Conservation (phyloP, 306 rosid genomes). For the Corylus heterophylla region DNA sequence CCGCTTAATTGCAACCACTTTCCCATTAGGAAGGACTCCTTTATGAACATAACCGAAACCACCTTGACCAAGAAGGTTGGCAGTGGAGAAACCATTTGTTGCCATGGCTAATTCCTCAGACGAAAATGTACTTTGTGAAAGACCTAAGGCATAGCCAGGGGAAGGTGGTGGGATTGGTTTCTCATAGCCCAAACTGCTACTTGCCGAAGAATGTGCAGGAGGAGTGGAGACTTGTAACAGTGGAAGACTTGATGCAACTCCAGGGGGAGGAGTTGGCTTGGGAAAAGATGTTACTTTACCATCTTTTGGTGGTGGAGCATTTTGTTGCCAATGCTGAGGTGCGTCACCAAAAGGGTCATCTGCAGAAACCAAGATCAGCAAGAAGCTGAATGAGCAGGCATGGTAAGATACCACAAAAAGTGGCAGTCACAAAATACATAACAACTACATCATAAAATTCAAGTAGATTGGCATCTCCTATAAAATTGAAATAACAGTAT, state of each 20-base stretch:
- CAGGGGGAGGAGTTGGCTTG: constrained; percentile 20
- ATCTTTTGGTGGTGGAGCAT: constrained; percentile 22
- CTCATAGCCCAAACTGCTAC: constrained; percentile 38
- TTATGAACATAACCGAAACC: constrained; percentile 68
- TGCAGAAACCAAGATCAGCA: constrained; percentile 26
- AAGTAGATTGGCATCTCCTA: neutral
- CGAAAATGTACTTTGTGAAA: constrained; percentile 48
- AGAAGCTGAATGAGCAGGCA: neutral
- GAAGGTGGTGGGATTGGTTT: constrained; percentile 27
- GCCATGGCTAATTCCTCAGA: constrained; percentile 53
- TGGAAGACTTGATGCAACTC: constrained; percentile 13
- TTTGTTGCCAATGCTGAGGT: constrained; percentile 31
- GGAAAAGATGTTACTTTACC: constrained; percentile 23
- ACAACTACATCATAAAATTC: neutral
- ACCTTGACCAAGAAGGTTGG: constrained; percentile 68
- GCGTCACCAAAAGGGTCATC: constrained; percentile 39
- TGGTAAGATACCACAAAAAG: neutral
- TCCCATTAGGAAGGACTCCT: constrained; percentile 68
- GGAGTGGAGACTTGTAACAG: constrained; percentile 8
- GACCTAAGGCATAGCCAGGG: constrained; percentile 33
- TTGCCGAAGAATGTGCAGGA: constrained; percentile 16
- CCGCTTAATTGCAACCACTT: constrained; percentile 63
- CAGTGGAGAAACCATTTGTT: constrained; percentile 48
- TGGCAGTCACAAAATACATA: neutral
- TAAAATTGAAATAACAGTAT: neutral